These are phyloP conservation scores for Jackrogersella minutella DNA, from an alignment of 495 filamentous ascomycete genomes.

Conservation along the genomic window DNA sequence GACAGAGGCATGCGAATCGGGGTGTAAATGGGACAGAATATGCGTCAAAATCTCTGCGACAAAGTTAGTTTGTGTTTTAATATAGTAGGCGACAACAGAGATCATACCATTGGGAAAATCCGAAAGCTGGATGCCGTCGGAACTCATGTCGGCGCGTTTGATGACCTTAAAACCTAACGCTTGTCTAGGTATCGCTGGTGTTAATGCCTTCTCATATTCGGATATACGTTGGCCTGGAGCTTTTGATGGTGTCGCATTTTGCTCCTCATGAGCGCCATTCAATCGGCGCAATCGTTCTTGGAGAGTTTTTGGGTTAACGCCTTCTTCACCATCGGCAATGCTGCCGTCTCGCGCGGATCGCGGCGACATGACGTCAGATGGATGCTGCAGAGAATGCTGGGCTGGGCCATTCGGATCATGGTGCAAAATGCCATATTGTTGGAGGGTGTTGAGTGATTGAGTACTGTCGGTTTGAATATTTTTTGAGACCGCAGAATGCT, in stretches of 20 bases:
- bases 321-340: slow-evolving; percentile 26
- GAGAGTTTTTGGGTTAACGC: slow-evolving; percentile 48
- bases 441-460: slow-evolving; percentile 51
- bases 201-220: slow-evolving; percentile 74
- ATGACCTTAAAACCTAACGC: slow-evolving; percentile 68
- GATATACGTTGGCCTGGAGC: slow-evolving; percentile 68
- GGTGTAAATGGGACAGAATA: slow-evolving; percentile 86
- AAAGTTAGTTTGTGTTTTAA: slow-evolving; percentile 15
- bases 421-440: slow-evolving; percentile 82
- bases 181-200: slow-evolving; percentile 53
- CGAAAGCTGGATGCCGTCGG: slow-evolving; percentile 62
- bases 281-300: slow-evolving; percentile 52
- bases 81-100: not conserved
- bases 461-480: slow-evolving; percentile 56
- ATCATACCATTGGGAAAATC: slow-evolving; percentile 83
- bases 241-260: slow-evolving; percentile 26
- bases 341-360: slow-evolving; percentile 37
- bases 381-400: slow-evolving; percentile 44
- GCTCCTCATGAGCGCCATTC: slow-evolving; percentile 45
- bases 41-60: slow-evolving; percentile 85
- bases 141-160: slow-evolving; percentile 54
- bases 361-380: slow-evolving; percentile 40
- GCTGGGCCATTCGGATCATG: slow-evolving; percentile 52
- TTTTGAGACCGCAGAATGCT: slow-evolving; percentile 69
- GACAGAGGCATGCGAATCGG: slow-evolving; percentile 76